A percentile compares a stretch with the other conserved stretches of the same genome.
phyloP scores from a whole-genome alignment of 2,329 filamentous ascomycete species.

The Aureobasidium sp. region DNA sequence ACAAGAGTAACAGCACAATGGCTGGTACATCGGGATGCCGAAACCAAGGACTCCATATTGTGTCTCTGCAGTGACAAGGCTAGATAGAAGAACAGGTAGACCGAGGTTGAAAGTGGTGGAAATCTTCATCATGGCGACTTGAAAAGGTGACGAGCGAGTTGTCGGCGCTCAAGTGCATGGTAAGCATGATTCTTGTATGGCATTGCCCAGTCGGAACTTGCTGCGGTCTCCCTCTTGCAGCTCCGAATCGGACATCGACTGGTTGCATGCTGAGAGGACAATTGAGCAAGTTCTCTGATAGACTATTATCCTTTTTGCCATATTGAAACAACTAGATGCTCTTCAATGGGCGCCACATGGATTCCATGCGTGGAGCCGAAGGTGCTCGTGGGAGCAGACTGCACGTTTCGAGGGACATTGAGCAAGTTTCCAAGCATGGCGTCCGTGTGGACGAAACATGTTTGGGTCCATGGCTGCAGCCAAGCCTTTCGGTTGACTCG shows the following conservation, averaged over 20 bases:
- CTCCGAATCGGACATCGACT: background rate
- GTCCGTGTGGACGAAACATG: background rate
- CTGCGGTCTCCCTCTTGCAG: background rate
- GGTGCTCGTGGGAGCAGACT: background rate
- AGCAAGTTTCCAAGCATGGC: conserved; percentile 1
- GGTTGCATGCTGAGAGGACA: background rate
- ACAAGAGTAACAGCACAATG: conserved; percentile 22
- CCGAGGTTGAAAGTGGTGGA: background rate
- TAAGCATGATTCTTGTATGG: background rate
- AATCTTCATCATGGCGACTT: background rate
- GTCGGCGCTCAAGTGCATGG: background rate
- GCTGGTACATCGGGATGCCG: conserved; percentile 23
- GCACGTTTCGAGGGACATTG: conserved; percentile 3
- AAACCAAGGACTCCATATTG: conserved; percentile 21
- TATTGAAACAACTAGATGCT: background rate
- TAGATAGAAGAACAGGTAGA: background rate
- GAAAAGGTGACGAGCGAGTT: too few relatives aligned
- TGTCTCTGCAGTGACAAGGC: background rate
- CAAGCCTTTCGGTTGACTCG: background rate
- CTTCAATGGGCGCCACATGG: background rate
- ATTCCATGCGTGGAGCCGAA: background rate
- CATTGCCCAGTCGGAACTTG: background rate
- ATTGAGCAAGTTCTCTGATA: background rate
- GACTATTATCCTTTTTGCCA: background rate
- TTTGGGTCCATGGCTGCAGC: background rate